Conservation (phyloP, 2,329 filamentous ascomycete genomes). For the Pseudogymnoascus sp. region DNA sequence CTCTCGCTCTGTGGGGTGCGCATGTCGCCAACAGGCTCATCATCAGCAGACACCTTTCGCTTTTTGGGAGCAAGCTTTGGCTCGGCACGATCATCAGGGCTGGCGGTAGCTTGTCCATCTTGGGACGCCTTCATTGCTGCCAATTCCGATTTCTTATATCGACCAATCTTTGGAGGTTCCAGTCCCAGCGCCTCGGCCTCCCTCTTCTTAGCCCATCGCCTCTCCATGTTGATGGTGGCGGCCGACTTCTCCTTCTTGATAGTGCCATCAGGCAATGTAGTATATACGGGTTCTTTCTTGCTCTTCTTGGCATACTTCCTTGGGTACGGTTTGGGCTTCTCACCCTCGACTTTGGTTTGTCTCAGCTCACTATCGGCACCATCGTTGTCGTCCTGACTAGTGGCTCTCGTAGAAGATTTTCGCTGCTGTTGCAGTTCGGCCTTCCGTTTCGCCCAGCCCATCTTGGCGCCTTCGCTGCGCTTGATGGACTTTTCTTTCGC, state of each 20-base stretch:
- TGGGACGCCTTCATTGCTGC: slow-evolving; percentile 2
- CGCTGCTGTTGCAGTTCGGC: neutral
- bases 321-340: neutral
- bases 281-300: slow-evolving; percentile 1
- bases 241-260: slow-evolving; percentile 9
- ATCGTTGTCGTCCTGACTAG: neutral
- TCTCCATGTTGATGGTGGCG: slow-evolving; percentile 10
- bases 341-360: neutral
- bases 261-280: slow-evolving; percentile 11
- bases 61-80: slow-evolving; percentile 2
- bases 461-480: slow-evolving; percentile 2
- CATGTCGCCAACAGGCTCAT: neutral
- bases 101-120: neutral
- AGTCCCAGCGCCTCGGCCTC: slow-evolving; percentile 10
- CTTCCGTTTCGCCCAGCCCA: slow-evolving; percentile 10
- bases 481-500: slow-evolving; percentile 5
- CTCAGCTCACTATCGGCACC: neutral
- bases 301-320: slow-evolving; percentile 3
- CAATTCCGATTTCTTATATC: slow-evolving; percentile 11
- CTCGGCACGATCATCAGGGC: neutral
- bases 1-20: neutral
- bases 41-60: neutral
- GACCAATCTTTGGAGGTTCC: slow-evolving; percentile 12
- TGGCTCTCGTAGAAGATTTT: neutral
- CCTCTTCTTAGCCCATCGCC: slow-evolving; percentile 12